Conservation (phyloP, 306 rosid genomes). For the Prunus mume region DNA sequence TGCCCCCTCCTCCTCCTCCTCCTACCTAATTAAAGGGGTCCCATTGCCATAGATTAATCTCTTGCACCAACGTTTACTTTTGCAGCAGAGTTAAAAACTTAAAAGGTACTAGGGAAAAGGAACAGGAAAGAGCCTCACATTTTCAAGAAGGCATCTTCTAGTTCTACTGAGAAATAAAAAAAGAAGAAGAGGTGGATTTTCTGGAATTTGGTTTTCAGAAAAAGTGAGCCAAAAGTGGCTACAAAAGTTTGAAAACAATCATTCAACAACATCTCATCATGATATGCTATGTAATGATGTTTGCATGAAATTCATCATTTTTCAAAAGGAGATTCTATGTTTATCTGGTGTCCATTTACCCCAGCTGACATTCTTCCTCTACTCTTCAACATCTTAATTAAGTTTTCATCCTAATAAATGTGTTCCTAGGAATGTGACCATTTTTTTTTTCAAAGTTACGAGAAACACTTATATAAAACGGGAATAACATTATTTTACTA, state of each 20-base stretch:
- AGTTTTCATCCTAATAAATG: constrained; percentile 9
- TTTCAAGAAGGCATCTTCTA: constrained; percentile 29
- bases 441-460: background rate
- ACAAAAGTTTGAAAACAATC: constrained; percentile 36
- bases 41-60: constrained; percentile 11
- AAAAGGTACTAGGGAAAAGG: constrained; percentile 21
- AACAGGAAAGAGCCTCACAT: constrained; percentile 31
- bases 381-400: constrained; percentile 18
- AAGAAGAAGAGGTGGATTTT: constrained; percentile 17
- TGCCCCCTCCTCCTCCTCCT: background rate
- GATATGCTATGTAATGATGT: constrained; percentile 35
- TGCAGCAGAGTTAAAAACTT: constrained; percentile 26
- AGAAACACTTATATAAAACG: too few species aligned
- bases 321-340: background rate
- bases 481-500: accelerated
- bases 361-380: constrained; percentile 29
- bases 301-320: constrained; percentile 44
- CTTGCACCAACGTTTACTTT: constrained; percentile 11
- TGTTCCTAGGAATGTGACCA: background rate
- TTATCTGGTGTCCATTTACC: constrained; percentile 25
- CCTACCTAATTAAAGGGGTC: constrained; percentile 25
- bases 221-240: constrained; percentile 32
- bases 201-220: constrained; percentile 14
- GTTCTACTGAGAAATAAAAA: constrained; percentile 3
- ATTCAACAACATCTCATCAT: constrained; percentile 40